A percentile compares a stretch with the other conserved stretches of the same genome.
phyloP scores from a whole-genome alignment of 345 rosid species.

The Melaleuca quinquenervia region DNA sequence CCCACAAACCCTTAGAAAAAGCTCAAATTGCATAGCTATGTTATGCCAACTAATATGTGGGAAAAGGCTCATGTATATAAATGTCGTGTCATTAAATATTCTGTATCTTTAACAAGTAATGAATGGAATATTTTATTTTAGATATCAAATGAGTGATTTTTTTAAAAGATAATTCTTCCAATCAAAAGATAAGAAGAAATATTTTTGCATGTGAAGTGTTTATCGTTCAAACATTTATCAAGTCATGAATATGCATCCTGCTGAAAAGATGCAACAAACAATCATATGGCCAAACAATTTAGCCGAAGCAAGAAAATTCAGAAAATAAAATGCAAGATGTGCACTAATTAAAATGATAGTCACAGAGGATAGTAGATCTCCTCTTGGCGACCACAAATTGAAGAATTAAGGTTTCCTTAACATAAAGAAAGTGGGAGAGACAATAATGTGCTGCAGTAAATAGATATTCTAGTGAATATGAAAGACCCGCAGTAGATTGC shows the following conservation, averaged over 20 bases:
- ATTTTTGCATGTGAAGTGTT: background rate
- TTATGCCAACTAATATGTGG: background rate
- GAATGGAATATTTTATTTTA: background rate
- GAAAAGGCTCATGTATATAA: background rate
- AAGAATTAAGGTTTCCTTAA: background rate
- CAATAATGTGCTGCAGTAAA: background rate
- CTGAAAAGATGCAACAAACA: background rate
- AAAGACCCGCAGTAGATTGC: background rate
- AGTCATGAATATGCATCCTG: background rate
- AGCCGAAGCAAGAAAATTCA: background rate
- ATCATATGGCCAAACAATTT: background rate
- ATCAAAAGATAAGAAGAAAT: background rate
- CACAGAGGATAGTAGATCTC: background rate
- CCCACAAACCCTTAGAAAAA: background rate
- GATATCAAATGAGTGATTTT: background rate
- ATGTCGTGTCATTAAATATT: background rate
- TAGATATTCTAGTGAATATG: background rate
- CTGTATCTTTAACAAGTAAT: background rate
- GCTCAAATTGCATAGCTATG: background rate
- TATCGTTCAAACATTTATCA: background rate
- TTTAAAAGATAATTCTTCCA: background rate
- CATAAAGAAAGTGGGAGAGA: background rate
- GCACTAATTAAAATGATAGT: background rate
- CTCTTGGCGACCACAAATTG: background rate
- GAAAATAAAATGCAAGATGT: background rate